These are phyloP conservation scores for Aspergillus eucalypticola DNA, from an alignment of 2,329 filamentous ascomycete genomes.

Conservation along the genomic window DNA sequence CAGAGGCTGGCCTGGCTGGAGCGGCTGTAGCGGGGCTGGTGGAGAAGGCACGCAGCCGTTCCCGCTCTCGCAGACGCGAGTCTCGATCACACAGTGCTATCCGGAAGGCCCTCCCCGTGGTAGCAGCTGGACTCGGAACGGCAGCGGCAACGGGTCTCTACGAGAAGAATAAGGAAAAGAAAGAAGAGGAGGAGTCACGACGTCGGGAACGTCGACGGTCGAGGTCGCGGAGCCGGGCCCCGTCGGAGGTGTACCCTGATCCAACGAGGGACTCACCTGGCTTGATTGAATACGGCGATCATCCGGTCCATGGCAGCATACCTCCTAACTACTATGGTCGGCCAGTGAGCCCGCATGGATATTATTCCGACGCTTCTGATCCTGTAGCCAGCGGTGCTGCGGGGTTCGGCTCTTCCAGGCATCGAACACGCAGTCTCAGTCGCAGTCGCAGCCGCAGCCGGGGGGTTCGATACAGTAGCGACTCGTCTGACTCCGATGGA, in stretches of 20 bases:
- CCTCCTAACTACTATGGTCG: conserved; percentile 50
- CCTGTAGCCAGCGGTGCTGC: conserved; percentile 38
- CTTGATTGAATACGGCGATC: conserved; percentile 65
- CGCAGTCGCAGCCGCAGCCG: conserved; percentile 48
- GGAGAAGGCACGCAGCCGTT: conserved; percentile 59
- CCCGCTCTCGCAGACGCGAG: conserved; percentile 53
- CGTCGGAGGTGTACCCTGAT: conserved; percentile 44
- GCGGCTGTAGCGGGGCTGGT: conserved; percentile 64
- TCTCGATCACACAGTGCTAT: conserved; percentile 57
- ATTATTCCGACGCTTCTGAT: conserved; percentile 46
- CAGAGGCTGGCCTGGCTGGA: conserved; percentile 62
- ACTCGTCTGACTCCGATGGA: conserved; percentile 42
- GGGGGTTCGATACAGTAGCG: conserved; percentile 33
- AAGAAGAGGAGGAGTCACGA: conserved; percentile 49
- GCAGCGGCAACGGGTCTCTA: conserved; percentile 64
- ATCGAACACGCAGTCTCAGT: conserved; percentile 48
- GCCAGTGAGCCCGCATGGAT: conserved; percentile 39
- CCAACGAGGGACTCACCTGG: conserved; percentile 47
- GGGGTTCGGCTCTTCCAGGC: conserved; percentile 28
- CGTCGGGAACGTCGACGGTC: conserved; percentile 45
- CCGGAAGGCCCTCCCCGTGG: conserved; percentile 59
- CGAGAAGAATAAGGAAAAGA: conserved; percentile 63
- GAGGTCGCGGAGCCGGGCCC: conserved; percentile 47
- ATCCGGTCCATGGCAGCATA: conserved; percentile 61
- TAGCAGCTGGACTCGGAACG: conserved; percentile 61